These are phyloP conservation scores for Erysiphe pulchra DNA, from an alignment of 2,329 filamentous ascomycete species.

Conservation along the genomic window DNA sequence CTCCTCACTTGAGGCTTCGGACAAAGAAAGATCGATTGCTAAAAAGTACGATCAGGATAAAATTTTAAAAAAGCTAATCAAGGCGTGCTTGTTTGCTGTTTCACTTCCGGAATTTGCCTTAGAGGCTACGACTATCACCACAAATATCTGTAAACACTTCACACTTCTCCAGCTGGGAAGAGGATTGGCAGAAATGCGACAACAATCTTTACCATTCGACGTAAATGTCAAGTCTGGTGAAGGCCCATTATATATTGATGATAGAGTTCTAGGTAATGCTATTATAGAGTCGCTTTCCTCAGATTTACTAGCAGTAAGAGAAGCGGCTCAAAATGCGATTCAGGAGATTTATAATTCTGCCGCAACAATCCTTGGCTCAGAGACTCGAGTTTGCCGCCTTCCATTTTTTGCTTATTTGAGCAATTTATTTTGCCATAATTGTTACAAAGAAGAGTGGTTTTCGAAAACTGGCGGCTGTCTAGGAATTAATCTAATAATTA, in stretches of 20 bases:
- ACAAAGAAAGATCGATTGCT: conserved; percentile 55
- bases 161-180: conserved; percentile 71
- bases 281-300: conserved; percentile 77
- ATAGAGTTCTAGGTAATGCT: conserved; percentile 65
- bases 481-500: conserved; percentile 72
- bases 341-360: conserved; percentile 54
- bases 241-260: conserved; percentile 66
- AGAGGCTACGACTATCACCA: conserved; percentile 49
- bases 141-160: conserved; percentile 70
- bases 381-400: conserved; percentile 45
- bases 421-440: conserved; percentile 74
- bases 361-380: conserved; percentile 51
- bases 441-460: conserved; percentile 96
- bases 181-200: conserved; percentile 58
- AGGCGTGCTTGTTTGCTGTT: conserved; percentile 64
- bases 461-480: conserved; percentile 81
- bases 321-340: conserved; percentile 58
- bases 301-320: conserved; percentile 53
- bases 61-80: conserved; percentile 63
- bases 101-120: conserved; percentile 59
- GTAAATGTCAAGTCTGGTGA: conserved; percentile 49
- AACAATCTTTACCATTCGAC: conserved; percentile 54
- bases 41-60: conserved; percentile 74
- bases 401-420: conserved; percentile 68
- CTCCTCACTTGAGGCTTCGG: conserved; percentile 45